These are phyloP conservation scores for Trichoderma atroviride DNA, from an alignment of 2,329 filamentous ascomycete genomes.

Conservation along the genomic window DNA sequence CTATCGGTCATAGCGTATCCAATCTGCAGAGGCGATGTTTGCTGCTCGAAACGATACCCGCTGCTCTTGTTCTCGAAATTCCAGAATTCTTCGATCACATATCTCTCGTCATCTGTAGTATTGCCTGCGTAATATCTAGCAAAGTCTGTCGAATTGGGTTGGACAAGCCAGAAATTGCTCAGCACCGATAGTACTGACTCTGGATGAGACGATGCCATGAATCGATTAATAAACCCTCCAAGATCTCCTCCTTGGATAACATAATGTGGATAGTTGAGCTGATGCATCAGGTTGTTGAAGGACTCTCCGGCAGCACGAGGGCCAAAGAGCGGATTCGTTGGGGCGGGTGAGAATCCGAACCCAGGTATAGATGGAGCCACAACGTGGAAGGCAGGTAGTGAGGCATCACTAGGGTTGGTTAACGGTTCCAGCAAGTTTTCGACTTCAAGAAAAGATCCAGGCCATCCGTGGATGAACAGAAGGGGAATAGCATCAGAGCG, in stretches of 20 bases:
- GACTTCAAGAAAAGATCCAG: conserved; percentile 2
- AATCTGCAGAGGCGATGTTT: not conserved
- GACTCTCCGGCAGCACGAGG: not conserved
- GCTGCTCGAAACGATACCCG: conserved; percentile 2
- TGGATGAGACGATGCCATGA: not conserved
- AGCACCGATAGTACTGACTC: conserved; percentile 1
- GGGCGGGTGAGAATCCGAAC: conserved; percentile 11
- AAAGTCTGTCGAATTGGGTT: conserved; percentile 42
- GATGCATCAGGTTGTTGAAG: conserved; percentile 2
- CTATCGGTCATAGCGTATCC: conserved; percentile 2
- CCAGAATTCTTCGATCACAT: conserved; percentile 2
- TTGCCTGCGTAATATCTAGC: conserved; percentile 39
- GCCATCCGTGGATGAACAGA: conserved; percentile 10
- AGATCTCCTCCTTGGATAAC: conserved; percentile 8
- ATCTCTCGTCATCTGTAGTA: not conserved
- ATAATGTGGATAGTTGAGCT: not conserved
- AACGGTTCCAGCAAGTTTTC: not conserved
- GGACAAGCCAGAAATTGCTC: conserved; percentile 13
- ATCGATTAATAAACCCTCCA: conserved; percentile 3
- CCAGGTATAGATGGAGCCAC: conserved; percentile 9
- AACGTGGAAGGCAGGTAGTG: conserved; percentile 3
- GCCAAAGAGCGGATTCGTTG: not conserved
- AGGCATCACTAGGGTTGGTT: not conserved
- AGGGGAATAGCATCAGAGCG: conserved; percentile 7
- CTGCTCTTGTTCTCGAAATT: conserved; percentile 10